phyloP scores from a whole-genome alignment of 208 protist species.

The Acanthamoeba lenticulata region DNA sequence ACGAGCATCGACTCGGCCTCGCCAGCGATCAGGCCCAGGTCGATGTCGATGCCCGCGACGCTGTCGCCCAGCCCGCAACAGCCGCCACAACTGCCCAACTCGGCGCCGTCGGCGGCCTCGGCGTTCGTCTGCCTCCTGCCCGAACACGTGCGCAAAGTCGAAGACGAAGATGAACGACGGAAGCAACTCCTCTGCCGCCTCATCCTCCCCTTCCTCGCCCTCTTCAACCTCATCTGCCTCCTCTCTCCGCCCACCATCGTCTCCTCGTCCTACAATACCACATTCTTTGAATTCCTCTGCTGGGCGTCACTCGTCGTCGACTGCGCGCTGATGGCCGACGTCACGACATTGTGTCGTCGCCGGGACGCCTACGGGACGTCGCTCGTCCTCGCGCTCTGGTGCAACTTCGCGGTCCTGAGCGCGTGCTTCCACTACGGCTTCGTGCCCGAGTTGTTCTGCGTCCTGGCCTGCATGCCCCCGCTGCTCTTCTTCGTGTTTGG shows the following conservation, averaged over 20 bases:
- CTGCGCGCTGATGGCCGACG: neutral
- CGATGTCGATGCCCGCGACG: too few species aligned
- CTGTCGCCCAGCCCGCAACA: too few species aligned
- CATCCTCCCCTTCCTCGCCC: neutral
- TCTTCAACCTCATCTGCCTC: slow-evolving; percentile 10
- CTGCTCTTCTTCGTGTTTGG: slow-evolving; percentile 60
- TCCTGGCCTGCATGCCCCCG: neutral
- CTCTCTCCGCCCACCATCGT: neutral
- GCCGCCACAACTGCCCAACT: neutral
- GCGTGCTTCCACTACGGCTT: slow-evolving; percentile 30
- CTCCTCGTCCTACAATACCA: neutral
- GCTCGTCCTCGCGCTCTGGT: neutral
- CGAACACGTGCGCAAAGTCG: neutral
- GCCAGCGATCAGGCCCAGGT: too few species aligned
- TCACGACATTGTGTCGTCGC: neutral
- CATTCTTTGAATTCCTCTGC: neutral
- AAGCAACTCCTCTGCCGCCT: neutral
- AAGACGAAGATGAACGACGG: slow-evolving; percentile 21
- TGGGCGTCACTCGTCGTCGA: neutral
- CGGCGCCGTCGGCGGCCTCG: neutral
- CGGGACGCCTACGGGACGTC: neutral
- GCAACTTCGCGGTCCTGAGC: slow-evolving; percentile 9
- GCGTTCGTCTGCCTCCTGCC: neutral
- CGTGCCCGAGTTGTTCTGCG: neutral
- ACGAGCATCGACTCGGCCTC: too few species aligned